Evolutionary conservation across 2,329 filamentous ascomycete genomes (phyloP).

Genomic region (Coniochaeta pulveracea): DNA sequence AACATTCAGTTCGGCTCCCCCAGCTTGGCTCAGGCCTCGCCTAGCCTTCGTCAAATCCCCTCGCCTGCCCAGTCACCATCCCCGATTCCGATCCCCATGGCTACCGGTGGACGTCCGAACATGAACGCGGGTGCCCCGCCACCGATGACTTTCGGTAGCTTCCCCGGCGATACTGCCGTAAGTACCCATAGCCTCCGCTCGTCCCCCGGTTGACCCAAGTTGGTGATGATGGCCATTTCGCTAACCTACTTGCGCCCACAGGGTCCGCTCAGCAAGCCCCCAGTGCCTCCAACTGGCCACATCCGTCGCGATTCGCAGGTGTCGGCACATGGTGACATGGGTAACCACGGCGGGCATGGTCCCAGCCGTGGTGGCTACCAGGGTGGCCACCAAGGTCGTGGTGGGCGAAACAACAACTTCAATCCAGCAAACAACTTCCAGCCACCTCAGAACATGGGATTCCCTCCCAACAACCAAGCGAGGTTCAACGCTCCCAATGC

Average conservation of each 20-base stretch:
- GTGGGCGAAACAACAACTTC: slow-evolving; percentile 37
- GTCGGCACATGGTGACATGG: slow-evolving; percentile 65
- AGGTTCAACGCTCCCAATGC: slow-evolving; percentile 27
- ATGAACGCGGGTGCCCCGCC: slow-evolving; percentile 52
- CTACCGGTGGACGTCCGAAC: slow-evolving; percentile 70
- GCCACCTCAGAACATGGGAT: slow-evolving; percentile 29
- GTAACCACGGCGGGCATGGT: slow-evolving; percentile 47
- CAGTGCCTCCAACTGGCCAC: slow-evolving; percentile 44
- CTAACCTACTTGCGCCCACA: too few relatives aligned
- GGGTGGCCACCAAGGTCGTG: slow-evolving; percentile 37
- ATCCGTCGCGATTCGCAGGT: slow-evolving; percentile 79
- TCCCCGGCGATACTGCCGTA: slow-evolving; percentile 72
- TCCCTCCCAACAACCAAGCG: slow-evolving; percentile 22
- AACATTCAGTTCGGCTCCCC: slow-evolving; percentile 71
- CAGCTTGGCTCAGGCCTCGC: slow-evolving; percentile 54
- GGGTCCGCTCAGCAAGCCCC: too few relatives aligned
- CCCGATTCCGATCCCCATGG: slow-evolving; percentile 86
- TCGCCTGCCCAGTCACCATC: slow-evolving; percentile 85
- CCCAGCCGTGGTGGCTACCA: slow-evolving; percentile 46
- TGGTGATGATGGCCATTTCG: too few relatives aligned
- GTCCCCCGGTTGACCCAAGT: too few relatives aligned
- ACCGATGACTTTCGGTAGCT: slow-evolving; percentile 70
- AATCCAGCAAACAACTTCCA: slow-evolving; percentile 36
- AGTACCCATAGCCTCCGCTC: too few relatives aligned
- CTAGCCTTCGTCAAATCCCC: slow-evolving; percentile 51